Evolutionary conservation across 1,139 yeast genomes (phyloP), one percentile per base, ranked within the genome.

Genomic region (Pichia sp.): DNA sequence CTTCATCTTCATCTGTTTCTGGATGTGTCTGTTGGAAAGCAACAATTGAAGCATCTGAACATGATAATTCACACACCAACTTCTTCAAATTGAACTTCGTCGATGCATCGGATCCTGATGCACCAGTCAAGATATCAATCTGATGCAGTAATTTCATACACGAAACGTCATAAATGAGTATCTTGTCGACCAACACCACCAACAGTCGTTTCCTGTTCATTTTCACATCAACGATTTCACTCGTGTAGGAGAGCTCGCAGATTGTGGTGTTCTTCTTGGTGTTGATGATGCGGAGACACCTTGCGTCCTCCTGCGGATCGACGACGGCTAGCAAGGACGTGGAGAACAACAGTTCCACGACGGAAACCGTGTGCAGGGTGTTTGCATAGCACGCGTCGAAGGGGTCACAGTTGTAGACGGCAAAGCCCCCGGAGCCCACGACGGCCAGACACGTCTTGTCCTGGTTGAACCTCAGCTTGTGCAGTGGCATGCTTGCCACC

Each of bases 341-440:
- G 43, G 87, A 76, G 56, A 87, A 91, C 31, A 91, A 72, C 97
- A 91, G 89, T 60, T 89, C 96, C 26, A 88, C 83, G 15, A 86
- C 72, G 3, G 82, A 82, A 16, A 78, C 72, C 2, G 85, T 78
- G 37, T 80, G 83, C 31, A 69, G 72, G 43, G 32, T 16, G 6
- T 50, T 57, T 48, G 72, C 71, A 19, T 73, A 74, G 56, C 93
- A 86, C 53, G 78, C 78, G 13, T 94, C 95, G 59, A 89, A 85
- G 2, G 97, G 96, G 45, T 80, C 85, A 63, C 96, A 87, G 59
- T 84, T 85, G 69, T 79, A 89, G 38, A 91, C 83, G 52, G 77
- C 78, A 62, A 85, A 87, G n/a, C 95, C 93, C 42, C 68, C 68
- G 35, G 74, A 72, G 9, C 86, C 73, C 2, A 95, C 96, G 6